Conservation (phyloP, 208 protist species). For the Trypanosomatidae sp. region DNA sequence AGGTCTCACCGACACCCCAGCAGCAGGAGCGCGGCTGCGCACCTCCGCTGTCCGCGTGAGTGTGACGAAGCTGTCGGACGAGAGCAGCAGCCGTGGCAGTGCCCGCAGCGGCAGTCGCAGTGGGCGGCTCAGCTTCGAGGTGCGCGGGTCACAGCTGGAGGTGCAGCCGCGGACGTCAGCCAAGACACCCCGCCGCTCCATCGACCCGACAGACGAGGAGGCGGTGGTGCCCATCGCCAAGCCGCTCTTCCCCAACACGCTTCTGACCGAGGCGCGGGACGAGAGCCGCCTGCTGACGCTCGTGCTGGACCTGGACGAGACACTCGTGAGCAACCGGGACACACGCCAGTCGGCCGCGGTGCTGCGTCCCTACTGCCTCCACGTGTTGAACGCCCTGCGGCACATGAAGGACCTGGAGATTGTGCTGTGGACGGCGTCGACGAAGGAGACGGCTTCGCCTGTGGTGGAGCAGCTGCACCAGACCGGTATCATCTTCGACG, state of each 20-base stretch:
- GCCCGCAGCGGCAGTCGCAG: too few species aligned
- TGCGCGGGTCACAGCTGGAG: too few species aligned
- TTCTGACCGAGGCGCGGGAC: conserved; percentile 64
- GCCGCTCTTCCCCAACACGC: conserved; percentile 57
- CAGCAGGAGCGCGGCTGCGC: conserved; percentile 2
- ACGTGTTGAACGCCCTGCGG: conserved; percentile 83
- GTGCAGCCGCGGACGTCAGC: too few species aligned
- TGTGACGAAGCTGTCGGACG: too few species aligned
- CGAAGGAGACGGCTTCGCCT: conserved; percentile 80
- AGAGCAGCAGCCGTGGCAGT: too few species aligned
- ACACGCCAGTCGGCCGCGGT: conserved; percentile 50
- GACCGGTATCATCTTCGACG: conserved; percentile 81
- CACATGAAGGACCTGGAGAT: conserved; percentile 89
- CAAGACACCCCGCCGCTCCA: too few species aligned
- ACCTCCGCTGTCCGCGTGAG: too few species aligned
- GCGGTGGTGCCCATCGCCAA: conserved; percentile 15
- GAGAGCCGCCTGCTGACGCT: conserved; percentile 74
- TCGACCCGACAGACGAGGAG: conserved; percentile 15
- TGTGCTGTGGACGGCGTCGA: conserved; percentile 93
- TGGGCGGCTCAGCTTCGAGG: too few species aligned
- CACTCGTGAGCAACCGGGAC: conserved; percentile 89
- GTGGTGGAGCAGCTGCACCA: conserved; percentile 84
- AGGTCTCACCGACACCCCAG: conserved; percentile 25
- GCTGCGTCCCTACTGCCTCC: conserved; percentile 84
- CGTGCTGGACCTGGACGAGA: conserved; percentile 93